phyloP scores from a whole-genome alignment of 352 stramenopile species.

The Pythium utonaiense region DNA sequence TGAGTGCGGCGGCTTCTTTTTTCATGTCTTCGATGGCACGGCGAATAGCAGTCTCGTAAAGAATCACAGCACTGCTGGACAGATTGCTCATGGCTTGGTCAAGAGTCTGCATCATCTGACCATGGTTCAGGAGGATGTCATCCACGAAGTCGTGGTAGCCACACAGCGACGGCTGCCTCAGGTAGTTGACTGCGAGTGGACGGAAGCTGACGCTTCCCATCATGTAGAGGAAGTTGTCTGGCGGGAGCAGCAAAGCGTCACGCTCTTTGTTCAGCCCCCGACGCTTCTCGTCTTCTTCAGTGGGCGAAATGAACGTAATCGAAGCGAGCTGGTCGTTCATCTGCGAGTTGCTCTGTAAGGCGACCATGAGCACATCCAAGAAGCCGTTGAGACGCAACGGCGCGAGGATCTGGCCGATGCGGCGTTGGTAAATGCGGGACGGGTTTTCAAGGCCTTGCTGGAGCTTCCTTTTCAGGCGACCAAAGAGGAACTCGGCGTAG shows the following conservation, averaged over 20 bases:
- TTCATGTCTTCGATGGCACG: constrained; percentile 34
- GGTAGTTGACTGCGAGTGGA: constrained; percentile 35
- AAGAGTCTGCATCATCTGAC: constrained; percentile 30
- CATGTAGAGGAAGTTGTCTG: constrained; percentile 29
- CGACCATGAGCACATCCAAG: constrained; percentile 36
- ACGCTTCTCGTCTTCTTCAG: constrained; percentile 41
- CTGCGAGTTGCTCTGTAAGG: constrained; percentile 38
- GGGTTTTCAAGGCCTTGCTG: constrained; percentile 25
- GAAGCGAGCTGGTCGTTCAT: constrained; percentile 41
- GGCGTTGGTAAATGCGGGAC: constrained; percentile 33
- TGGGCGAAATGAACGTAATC: constrained; percentile 44
- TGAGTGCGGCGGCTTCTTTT: constrained; percentile 24
- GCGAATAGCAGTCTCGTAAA: constrained; percentile 49
- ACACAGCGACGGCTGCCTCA: constrained; percentile 34
- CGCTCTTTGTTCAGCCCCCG: constrained; percentile 21
- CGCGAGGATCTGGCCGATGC: constrained; percentile 35
- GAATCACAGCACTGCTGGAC: constrained; percentile 33
- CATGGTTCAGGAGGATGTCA: constrained; percentile 46
- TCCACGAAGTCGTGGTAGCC: constrained; percentile 60
- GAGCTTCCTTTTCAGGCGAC: constrained; percentile 34
- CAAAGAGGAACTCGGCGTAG: constrained; percentile 37
- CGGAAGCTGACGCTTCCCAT: constrained; percentile 31
- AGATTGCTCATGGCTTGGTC: constrained; percentile 53
- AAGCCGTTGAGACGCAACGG: constrained; percentile 38
- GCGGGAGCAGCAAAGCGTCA: constrained; percentile 31